Conservation (phyloP, 192 early-diverging fungal species). For the Backusella macrospora region DNA sequence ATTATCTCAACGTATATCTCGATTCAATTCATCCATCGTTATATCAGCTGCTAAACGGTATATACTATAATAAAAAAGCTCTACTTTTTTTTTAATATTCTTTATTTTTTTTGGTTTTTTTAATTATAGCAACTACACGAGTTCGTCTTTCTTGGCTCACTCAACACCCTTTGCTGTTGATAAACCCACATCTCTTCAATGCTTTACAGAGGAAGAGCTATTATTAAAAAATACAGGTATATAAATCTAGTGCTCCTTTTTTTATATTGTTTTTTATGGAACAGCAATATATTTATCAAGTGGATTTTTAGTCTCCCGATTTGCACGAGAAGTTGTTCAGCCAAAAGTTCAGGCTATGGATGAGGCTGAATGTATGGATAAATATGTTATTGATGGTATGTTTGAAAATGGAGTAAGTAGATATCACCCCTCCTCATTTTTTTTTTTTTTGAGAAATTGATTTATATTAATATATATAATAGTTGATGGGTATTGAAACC, state of each 20-base stretch:
- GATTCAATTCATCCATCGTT: not conserved
- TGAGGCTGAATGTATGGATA: slow-evolving; percentile 82
- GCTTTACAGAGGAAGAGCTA: slow-evolving; percentile 85
- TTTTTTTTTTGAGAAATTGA: not conserved
- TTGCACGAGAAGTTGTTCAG: slow-evolving; percentile 77
- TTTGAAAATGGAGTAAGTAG: slow-evolving; percentile 81
- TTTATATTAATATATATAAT: not conserved
- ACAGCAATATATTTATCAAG: not conserved
- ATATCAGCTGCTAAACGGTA: not conserved
- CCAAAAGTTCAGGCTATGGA: slow-evolving; percentile 90
- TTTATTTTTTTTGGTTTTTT: no score
- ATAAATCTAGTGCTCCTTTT: no score
- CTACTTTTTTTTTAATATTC: no score
- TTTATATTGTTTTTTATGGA: not conserved
- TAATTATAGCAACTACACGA: not conserved
- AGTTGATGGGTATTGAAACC: slow-evolving; percentile 87
- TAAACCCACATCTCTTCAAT: slow-evolving; percentile 67
- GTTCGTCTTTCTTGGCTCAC: not conserved
- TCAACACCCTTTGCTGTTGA: slow-evolving; percentile 19
- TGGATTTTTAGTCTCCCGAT: slow-evolving; percentile 64
- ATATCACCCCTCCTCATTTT: not conserved
- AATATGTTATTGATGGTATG: slow-evolving; percentile 72
- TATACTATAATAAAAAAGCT: not conserved
- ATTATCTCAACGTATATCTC: not conserved
- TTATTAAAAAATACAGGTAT: slow-evolving; percentile 80